phyloP scores from a whole-genome alignment of 2,329 filamentous ascomycete genomes.

The Graphilbum sp. region DNA sequence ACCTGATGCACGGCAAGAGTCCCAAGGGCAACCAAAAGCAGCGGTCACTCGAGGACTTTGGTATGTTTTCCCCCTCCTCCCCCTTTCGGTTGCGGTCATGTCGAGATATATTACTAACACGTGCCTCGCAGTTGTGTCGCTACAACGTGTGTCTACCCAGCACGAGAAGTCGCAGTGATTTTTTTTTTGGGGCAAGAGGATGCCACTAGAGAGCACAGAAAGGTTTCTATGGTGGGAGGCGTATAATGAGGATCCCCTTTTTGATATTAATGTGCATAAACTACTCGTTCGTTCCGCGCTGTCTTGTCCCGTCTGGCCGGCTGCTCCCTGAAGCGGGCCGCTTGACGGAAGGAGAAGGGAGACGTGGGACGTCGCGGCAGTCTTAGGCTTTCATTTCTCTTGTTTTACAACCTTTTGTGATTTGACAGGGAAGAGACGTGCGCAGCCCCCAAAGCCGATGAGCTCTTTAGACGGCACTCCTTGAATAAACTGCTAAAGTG shows the following conservation, averaged over 20 bases:
- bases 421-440: conserved; percentile 10
- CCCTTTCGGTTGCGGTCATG: not conserved
- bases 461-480: conserved; percentile 20
- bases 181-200: conserved; percentile 12
- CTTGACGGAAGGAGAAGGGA: not conserved
- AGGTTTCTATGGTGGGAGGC: conserved; percentile 1
- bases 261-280: not conserved
- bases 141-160: conserved; percentile 81
- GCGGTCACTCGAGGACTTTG: conserved; percentile 75
- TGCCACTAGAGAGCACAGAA: too few relatives aligned
- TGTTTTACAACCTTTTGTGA: conserved; percentile 18
- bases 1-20: conserved; percentile 83
- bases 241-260: conserved; percentile 2
- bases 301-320: not conserved
- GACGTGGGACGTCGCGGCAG: conserved; percentile 1
- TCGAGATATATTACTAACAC: conserved; percentile 26
- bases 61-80: conserved; percentile 33
- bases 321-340: not conserved
- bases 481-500: conserved; percentile 25
- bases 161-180: conserved; percentile 71
- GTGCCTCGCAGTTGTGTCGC: conserved; percentile 71
- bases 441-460: conserved; percentile 12
- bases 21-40: conserved; percentile 70
- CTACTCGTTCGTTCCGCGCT: not conserved
- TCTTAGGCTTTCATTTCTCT: conserved; percentile 15